phyloP scores from a whole-genome alignment of 805 yeast species.

The Starmerella stigmatis region DNA sequence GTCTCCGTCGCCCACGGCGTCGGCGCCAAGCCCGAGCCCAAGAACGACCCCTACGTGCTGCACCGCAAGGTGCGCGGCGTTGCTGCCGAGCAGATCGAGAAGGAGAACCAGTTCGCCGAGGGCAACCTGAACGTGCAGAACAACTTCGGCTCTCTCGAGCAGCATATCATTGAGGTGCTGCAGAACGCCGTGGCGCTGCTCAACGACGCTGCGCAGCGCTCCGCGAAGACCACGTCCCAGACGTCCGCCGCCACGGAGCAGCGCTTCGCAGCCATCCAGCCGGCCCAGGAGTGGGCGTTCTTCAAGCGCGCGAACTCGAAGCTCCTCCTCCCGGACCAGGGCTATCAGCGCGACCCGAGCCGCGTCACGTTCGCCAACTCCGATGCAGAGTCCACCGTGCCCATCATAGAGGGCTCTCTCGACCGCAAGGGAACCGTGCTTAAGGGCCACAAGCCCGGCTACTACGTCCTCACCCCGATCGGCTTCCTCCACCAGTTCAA shows the following conservation, averaged over 20 bases:
- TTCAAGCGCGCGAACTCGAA: conserved; percentile 31
- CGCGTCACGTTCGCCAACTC: conserved; percentile 34
- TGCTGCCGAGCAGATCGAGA: conserved; percentile 36
- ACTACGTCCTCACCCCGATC: conserved; percentile 40
- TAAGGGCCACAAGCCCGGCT: conserved; percentile 36
- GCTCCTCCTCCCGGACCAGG: conserved; percentile 29
- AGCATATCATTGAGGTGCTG: conserved; percentile 36
- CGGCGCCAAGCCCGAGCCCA: conserved; percentile 31
- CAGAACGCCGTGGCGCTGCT: conserved; percentile 34
- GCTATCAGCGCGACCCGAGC: conserved; percentile 34
- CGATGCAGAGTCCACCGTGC: conserved; percentile 35
- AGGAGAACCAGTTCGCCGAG: conserved; percentile 39
- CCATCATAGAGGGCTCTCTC: conserved; percentile 41
- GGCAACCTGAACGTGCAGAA: conserved; percentile 36
- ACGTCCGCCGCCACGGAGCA: conserved; percentile 28
- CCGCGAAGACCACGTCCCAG: conserved; percentile 26
- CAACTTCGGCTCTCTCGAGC: conserved; percentile 36
- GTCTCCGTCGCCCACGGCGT: conserved; percentile 27
- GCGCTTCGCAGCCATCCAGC: conserved; percentile 31
- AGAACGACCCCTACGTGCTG: conserved; percentile 39
- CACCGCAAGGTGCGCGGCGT: conserved; percentile 33
- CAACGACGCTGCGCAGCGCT: conserved; percentile 27
- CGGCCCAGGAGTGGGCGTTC: conserved; percentile 38
- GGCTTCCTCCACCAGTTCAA: conserved; percentile 38
- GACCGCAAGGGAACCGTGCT: conserved; percentile 37